phyloP scores from a whole-genome alignment of 495 filamentous ascomycete genomes.

The Parachaetomium inaequale region DNA sequence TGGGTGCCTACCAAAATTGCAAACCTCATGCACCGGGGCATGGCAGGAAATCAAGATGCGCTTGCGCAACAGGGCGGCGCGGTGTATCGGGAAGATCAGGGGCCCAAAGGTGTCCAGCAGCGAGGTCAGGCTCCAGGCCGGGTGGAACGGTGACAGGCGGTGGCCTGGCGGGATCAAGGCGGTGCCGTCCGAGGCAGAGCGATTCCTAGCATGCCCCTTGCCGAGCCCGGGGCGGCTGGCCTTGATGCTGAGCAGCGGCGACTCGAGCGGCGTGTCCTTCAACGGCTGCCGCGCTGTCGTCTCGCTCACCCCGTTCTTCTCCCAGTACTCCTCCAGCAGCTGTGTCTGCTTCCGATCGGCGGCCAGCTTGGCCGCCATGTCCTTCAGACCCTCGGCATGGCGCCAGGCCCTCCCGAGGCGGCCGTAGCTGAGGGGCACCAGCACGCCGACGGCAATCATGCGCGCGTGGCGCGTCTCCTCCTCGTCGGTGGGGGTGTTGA shows the following conservation, averaged over 20 bases:
- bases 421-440: conserved; percentile 84
- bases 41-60: conserved; percentile 79
- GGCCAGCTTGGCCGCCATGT: conserved; percentile 61
- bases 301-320: conserved; percentile 55
- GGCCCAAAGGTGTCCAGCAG: conserved; percentile 84
- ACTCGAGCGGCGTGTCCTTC: conserved; percentile 54
- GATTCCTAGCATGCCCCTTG: conserved; percentile 49
- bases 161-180: conserved; percentile 64
- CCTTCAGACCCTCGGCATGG: conserved; percentile 72
- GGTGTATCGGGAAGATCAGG: conserved; percentile 82
- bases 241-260: conserved; percentile 42
- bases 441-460: conserved; percentile 85
- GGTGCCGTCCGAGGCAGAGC: conserved; percentile 59
- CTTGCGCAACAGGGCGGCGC: conserved; percentile 83
- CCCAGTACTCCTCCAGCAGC: conserved; percentile 76
- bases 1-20: conserved; percentile 72
- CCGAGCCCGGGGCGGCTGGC: conserved; percentile 25
- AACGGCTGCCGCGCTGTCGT: conserved; percentile 44
- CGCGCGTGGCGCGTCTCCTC: conserved; percentile 78
- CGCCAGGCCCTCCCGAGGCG: conserved; percentile 86
- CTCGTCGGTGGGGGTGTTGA: conserved; percentile 73
- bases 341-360: conserved; percentile 53
- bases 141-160: conserved; percentile 72
- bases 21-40: conserved; percentile 77
- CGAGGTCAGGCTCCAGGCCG: conserved; percentile 72